Conservation (phyloP, 163 green algal species). For the Chlorella variabilis region DNA sequence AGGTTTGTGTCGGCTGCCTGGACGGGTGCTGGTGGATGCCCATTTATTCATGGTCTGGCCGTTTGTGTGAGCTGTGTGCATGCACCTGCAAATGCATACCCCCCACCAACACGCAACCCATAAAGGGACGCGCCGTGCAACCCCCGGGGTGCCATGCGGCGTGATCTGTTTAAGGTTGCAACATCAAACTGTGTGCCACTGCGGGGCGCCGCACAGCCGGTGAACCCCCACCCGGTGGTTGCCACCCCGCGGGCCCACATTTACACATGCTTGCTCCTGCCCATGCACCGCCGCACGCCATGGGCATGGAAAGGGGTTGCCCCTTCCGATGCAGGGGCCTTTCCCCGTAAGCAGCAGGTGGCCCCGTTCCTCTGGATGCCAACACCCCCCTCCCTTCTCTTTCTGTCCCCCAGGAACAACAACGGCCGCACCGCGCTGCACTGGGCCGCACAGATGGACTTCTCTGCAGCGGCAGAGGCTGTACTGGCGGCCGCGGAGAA, state of each 20-base stretch:
- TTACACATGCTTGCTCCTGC: no score
- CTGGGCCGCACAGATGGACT: constrained; percentile 70
- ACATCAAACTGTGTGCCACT: not conserved
- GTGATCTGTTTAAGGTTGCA: constrained; percentile 33
- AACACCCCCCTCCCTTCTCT: no score
- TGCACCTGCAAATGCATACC: not conserved
- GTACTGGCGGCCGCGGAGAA: constrained; percentile 38
- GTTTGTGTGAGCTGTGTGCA: no score
- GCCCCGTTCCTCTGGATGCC: no score
- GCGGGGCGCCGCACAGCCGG: not conserved
- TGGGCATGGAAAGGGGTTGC: no score
- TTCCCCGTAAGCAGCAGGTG: no score
- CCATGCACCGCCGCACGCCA: no score
- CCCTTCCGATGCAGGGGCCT: no score
- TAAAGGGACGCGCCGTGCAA: constrained; percentile 27
- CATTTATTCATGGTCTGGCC: no score
- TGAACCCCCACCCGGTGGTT: no score
- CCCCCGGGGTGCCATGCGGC: not conserved
- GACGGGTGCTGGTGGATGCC: no score
- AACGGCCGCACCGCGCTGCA: constrained; percentile 71
- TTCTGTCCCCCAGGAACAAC: constrained; percentile 81
- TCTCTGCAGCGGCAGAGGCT: constrained; percentile 15
- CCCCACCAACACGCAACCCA: not conserved
- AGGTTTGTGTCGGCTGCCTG: constrained; percentile 28
- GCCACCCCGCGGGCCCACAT: no score